Percentiles rank a stretch among this genome's conserved stretches.
These are phyloP conservation scores for Apiotrichum montevideense DNA, from an alignment of 1,284 basidiomycete species.

Conservation along the genomic window DNA sequence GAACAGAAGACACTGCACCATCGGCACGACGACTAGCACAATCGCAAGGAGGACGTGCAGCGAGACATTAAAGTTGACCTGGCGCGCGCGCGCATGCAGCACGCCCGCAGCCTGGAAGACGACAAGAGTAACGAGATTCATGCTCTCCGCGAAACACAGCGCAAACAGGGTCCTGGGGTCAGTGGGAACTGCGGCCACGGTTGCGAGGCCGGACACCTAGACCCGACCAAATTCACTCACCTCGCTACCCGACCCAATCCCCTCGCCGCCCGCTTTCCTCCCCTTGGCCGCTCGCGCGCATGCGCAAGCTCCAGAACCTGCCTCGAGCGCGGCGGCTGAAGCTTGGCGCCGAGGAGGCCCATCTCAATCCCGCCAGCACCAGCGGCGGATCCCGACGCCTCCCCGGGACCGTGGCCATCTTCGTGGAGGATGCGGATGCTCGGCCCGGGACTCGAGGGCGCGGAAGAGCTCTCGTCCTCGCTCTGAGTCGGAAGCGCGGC, in stretches of 20 bases:
- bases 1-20: constrained; percentile 43
- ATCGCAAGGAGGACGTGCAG: constrained; percentile 40
- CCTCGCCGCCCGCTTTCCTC: constrained; percentile 30
- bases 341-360: constrained; percentile 24
- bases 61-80: constrained; percentile 44
- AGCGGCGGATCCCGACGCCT: background rate
- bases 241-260: constrained; percentile 34
- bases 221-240: constrained; percentile 14
- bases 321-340: constrained; percentile 20
- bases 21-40: constrained; percentile 41
- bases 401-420: constrained; percentile 8
- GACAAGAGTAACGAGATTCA: constrained; percentile 43
- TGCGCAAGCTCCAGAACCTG: constrained; percentile 31
- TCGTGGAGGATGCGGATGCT: constrained; percentile 2
- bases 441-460: constrained; percentile 2
- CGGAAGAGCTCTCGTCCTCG: constrained; percentile 8
- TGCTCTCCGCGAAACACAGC: constrained; percentile 43
- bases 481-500: constrained; percentile 1
- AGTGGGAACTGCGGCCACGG: too few relatives aligned
- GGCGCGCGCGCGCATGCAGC: constrained; percentile 38
- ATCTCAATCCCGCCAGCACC: constrained; percentile 19
- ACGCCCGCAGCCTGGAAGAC: constrained; percentile 39
- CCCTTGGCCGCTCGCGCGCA: constrained; percentile 14
- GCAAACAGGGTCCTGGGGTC: constrained; percentile 38
- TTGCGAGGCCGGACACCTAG: background rate